phyloP scores from a whole-genome alignment of 2,329 filamentous ascomycete genomes.

The Fusarium chlamydosporum region DNA sequence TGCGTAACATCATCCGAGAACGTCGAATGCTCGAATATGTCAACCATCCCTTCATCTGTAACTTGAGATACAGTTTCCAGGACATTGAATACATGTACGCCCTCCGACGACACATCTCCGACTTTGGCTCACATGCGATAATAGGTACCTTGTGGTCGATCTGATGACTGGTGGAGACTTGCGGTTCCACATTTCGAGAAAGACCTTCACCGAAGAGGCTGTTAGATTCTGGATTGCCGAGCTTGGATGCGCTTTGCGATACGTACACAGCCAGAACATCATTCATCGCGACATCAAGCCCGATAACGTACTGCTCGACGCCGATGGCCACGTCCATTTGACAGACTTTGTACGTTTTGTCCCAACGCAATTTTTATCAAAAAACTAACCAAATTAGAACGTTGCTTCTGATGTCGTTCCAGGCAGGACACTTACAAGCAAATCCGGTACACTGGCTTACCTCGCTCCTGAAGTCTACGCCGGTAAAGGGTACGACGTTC shows the following conservation, averaged over 20 bases:
- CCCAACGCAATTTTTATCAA: background rate
- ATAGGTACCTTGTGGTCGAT: conserved; percentile 95
- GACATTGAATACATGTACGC: conserved; percentile 97
- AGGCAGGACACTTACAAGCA: conserved; percentile 88
- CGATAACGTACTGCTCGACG: conserved; percentile 89
- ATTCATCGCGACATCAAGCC: conserved; percentile 94
- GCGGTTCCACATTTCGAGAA: conserved; percentile 96
- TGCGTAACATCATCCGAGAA: conserved; percentile 97
- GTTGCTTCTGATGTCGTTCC: conserved; percentile 94
- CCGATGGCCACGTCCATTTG: conserved; percentile 93
- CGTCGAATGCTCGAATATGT: conserved; percentile 97
- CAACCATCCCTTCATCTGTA: conserved; percentile 98
- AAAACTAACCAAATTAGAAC: conserved; percentile 71
- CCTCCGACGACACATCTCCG: background rate
- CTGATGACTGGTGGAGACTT: conserved; percentile 98
- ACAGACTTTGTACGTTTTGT: conserved; percentile 88
- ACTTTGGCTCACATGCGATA: conserved; percentile 38
- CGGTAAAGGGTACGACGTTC: conserved; percentile 87
- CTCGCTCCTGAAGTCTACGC: conserved; percentile 95
- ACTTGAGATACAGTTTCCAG: conserved; percentile 98
- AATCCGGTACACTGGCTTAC: conserved; percentile 96
- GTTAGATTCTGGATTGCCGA: conserved; percentile 98
- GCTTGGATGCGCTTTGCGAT: conserved; percentile 89
- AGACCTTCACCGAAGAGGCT: conserved; percentile 97
- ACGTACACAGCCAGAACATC: conserved; percentile 88